Base-by-base conservation (phyloP, 2,329 filamentous ascomycete species). In the Madurella mycetomatis region DNA sequence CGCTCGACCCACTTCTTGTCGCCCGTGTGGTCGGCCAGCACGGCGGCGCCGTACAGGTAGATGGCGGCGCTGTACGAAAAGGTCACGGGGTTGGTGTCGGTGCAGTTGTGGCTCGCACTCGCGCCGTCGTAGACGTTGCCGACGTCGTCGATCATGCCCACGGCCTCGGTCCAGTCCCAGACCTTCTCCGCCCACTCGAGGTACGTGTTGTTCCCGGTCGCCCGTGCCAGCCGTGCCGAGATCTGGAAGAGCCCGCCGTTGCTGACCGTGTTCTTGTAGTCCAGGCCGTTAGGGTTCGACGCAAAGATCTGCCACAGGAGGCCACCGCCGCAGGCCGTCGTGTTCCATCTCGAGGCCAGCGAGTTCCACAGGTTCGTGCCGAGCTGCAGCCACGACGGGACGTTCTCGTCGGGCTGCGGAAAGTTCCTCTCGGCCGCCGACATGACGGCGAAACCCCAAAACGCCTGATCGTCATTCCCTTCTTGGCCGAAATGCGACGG, bases 211-310 rank as follows among this genome's bases (percentile, higher is more conserved):
- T 88, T 85, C 15, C 82, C 83, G 0, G 85, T 88, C 56, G 82
- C 84, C 45, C 85, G 81, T 25, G 85, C 87, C 13, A 92, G 77
- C 16, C 89, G 85, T 1, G 90, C 88, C 4, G 86, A 85, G 12
- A 95, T 77, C 64, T 92, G 86, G 70, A 95, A 92, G 67, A 94
- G 83, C n/a, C 84, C 85, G 41, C 88, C 89, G 68, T 94, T 94
- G 57, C 85, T 85, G 62, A 92, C 82, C 15, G 84, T 80, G 73
- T 92, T 92, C 72, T 92, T 94, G 79, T 95, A 94, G 65, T 83
- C 79, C 67, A 91, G 85, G 13, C 90, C 90, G 58, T 84, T 84
- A 45, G 75, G 73, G 67, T 95, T 92, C 63, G 80, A 82, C 1
- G 79, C 73, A 68, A 86, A 92, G 61, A 95, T 90, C 73, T 95